Base-by-base conservation (phyloP, 805 yeast species). In the Wickerhamomyces canadensis region DNA sequence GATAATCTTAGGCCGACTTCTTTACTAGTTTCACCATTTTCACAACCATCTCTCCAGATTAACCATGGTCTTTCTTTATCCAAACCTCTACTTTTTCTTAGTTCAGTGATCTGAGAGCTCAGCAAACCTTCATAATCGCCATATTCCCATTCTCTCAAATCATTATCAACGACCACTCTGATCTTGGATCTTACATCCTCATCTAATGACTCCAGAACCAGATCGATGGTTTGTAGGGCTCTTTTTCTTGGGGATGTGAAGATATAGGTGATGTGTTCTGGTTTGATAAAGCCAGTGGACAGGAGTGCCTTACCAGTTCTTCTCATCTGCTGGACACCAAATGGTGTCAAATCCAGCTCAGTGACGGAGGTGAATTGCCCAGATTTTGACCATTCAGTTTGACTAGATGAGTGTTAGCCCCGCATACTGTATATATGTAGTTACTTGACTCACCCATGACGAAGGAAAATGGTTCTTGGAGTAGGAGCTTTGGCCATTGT, bases 1-100 rank as follows among this genome's bases (percentile, higher is more conserved):
- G 91, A 95, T 32, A 91, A 64, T 55, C 98, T 72, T 27, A 65
- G 65, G 2, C 81, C 78, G 30, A 91, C 84, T 36, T 87, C 70
- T 24, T 64, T 59, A 25, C 81, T 69, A 31, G 67, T 60, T 60
- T 91, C 98, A 43, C 97, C 98, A 46, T 78, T 79, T 56, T 86
- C 96, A 61, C 97, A 91, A 4, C 98, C 98, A 52, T 87, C 88
- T 43, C 77, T 62, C 94, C 96, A 89, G 56, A 91, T 88, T 37
- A 70, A 65, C 96, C 96, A 88, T 5, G 66, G 65, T 25, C 47
- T 52, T 28, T 66, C 70, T 23, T 50, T 42, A 31, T 66, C 74
- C 27, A 84, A 60, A 0, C 93, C 94, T 37, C 80, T 68, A 21
- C 62, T 49, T 19, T 63, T 62, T 56, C 95, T 75, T 47, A 76